Evolutionary conservation across 805 yeast genomes (phyloP), one percentile per base, ranked within the genome.

Genomic region (Cyberlindnera euphorbiae): DNA sequence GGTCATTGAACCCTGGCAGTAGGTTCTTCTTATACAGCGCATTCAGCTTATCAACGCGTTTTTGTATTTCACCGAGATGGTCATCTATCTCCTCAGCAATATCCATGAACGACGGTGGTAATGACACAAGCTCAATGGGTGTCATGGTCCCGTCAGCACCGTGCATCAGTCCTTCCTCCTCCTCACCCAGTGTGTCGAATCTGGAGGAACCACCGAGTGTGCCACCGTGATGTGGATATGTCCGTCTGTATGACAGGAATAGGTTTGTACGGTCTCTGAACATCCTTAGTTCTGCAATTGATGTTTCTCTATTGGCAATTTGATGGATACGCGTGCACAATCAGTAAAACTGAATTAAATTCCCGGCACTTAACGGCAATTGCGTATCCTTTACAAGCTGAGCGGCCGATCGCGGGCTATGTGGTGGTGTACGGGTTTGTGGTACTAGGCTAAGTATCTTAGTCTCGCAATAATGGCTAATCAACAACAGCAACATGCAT

Each of bases 261-360:
- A 90, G 70, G 55, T 89, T 90, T n/a, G 98, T 93, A 58, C 97
- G 71, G 62, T 93, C 97, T 58, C 97, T 72, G 54, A 83, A 85
- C 96, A 90, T 87, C 36, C 22, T 32, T 17, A 6, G 8, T 7
- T 6, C 10, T n/a, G 7, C 7, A 14, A 24, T 8, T 9, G 26
- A 24, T 24, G 13, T 9, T 24, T 24, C 6, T 6, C 14, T 12
- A 24, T 8, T 9, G 26, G 18, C 18, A 23, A 23, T 11, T 30
- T 16, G 10, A 14, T 12, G n/a, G 26, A 24, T 10, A 24, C n/a
- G 26, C 14, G 14, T 24, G 26, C 14, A 10, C 10, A n/a, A n/a
- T n/a, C n/a, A n/a, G n/a, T n/a, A n/a, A n/a, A n/a, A n/a, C n/a
- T n/a, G n/a, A n/a, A n/a, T n/a, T n/a, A n/a, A n/a, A n/a, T n/a